Conservation (phyloP, 148 eudicot species). For the Spergularia marina region DNA sequence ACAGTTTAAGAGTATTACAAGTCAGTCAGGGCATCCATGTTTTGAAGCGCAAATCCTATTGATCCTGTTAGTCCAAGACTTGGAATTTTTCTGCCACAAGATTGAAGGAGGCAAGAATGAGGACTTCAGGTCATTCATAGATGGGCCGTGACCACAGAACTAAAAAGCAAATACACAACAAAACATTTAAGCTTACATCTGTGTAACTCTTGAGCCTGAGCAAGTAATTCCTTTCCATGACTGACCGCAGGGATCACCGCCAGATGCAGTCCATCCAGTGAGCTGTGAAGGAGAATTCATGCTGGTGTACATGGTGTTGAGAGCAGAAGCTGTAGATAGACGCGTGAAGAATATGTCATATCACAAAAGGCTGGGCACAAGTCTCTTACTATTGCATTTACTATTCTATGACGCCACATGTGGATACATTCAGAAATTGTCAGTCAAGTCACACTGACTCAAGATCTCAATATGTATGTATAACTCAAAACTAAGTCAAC, state of each 20-base stretch:
- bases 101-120: conserved; percentile 18
- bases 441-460: background rate
- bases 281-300: conserved; percentile 75
- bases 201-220: conserved; percentile 69
- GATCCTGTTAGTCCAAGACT: conserved; percentile 67
- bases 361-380: background rate
- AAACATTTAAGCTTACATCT: conserved; percentile 43
- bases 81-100: conserved; percentile 56
- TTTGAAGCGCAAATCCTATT: conserved; percentile 62
- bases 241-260: conserved; percentile 86
- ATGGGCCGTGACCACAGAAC: background rate
- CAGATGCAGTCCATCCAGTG: conserved; percentile 67
- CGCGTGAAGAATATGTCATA: conserved; percentile 12
- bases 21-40: conserved; percentile 57
- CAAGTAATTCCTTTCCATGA: conserved; percentile 90
- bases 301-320: conserved; percentile 54
- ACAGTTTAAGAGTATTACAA: conserved; percentile 50
- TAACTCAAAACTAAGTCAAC: background rate
- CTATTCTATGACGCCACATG: background rate
- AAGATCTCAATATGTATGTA: conserved; percentile 2
- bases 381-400: background rate
- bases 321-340: conserved; percentile 61
- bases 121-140: conserved; percentile 14
- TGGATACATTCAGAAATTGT: background rate
- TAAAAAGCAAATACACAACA: background rate